phyloP scores from a whole-genome alignment of 176 grass and related monocot species.

The Rhipidocladum racemiflorum region DNA sequence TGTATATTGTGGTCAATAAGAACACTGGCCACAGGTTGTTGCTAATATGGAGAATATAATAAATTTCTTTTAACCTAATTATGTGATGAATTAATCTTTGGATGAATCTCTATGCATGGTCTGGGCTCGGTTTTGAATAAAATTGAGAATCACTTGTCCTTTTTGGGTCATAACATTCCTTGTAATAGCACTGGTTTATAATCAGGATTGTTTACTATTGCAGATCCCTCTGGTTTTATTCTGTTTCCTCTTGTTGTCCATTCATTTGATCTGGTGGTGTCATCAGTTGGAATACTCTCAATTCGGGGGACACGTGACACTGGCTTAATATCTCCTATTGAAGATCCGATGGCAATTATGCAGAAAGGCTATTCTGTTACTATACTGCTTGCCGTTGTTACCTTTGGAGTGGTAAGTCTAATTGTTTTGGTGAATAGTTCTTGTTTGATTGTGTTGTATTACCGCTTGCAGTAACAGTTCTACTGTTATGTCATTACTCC shows the following conservation, averaged over 20 bases:
- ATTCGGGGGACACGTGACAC: slow-evolving; percentile 82
- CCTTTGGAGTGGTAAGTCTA: slow-evolving; percentile 88
- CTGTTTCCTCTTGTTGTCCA: slow-evolving; percentile 98
- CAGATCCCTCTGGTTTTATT: slow-evolving; percentile 99
- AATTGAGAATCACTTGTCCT: background rate
- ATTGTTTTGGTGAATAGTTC: slow-evolving; percentile 6
- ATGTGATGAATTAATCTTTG: background rate
- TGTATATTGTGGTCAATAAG: slow-evolving; percentile 18
- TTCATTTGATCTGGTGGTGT: slow-evolving; percentile 98
- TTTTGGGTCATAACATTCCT: background rate
- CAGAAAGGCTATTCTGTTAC: slow-evolving; percentile 97
- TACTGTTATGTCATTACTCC: slow-evolving; percentile 9
- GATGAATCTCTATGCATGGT: background rate
- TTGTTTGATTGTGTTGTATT: slow-evolving; percentile 16
- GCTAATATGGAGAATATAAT: slow-evolving; percentile 12
- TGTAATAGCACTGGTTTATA: background rate
- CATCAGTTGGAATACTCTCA: slow-evolving; percentile 96
- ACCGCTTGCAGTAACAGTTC: background rate
- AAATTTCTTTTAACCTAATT: background rate
- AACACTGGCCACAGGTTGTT: slow-evolving; percentile 8
- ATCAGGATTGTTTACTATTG: slow-evolving; percentile 42
- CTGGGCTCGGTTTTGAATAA: background rate
- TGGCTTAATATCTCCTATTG: slow-evolving; percentile 57
- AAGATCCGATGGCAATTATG: slow-evolving; percentile 95
- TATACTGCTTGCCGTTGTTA: slow-evolving; percentile 84